Percentiles rank a stretch among this genome's conserved stretches.
phyloP scores from a whole-genome alignment of 768 basidiomycete species.

The Russula griseocarnosa region DNA sequence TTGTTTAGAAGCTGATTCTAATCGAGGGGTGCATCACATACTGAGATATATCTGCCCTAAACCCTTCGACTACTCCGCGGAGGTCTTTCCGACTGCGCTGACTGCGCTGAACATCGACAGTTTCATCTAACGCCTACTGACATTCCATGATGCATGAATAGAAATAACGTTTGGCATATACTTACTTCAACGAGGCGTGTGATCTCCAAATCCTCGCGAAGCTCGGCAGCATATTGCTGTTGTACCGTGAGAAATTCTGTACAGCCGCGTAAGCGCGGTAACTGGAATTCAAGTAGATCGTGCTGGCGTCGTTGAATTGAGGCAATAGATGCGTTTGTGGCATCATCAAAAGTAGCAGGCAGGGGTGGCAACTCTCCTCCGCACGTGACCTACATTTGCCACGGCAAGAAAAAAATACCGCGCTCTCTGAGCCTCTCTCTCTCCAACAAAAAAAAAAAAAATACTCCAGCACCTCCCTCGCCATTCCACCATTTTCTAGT shows the following conservation, averaged over 20 bases:
- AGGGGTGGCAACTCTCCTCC: slow-evolving; percentile 76
- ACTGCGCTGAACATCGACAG: slow-evolving; percentile 68
- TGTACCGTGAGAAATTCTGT: slow-evolving; percentile 66
- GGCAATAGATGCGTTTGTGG: slow-evolving; percentile 48
- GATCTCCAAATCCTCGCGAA: slow-evolving; percentile 72
- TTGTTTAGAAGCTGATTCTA: slow-evolving; percentile 1
- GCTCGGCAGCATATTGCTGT: slow-evolving; percentile 66
- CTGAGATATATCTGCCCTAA: slow-evolving; percentile 48
- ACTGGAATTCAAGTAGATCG: slow-evolving; percentile 65
- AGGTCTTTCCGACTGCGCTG: slow-evolving; percentile 49
- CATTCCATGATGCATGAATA: slow-evolving; percentile 43
- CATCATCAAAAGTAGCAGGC: slow-evolving; percentile 50
- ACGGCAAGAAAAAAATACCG: too few species aligned
- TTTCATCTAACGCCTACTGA: slow-evolving; percentile 58
- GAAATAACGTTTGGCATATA: background rate
- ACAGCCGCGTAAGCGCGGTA: slow-evolving; percentile 69
- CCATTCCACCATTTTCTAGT: too few species aligned
- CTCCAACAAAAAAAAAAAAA: too few species aligned
- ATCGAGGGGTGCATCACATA: slow-evolving; percentile 38
- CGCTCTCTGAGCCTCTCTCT: too few species aligned
- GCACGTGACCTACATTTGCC: too few species aligned
- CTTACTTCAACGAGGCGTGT: slow-evolving; percentile 64
- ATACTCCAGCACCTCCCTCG: too few species aligned
- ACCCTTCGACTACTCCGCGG: slow-evolving; percentile 47
- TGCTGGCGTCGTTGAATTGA: slow-evolving; percentile 51